Conservation (phyloP, 352 stramenopile species). For the Phytopythium vexans region DNA sequence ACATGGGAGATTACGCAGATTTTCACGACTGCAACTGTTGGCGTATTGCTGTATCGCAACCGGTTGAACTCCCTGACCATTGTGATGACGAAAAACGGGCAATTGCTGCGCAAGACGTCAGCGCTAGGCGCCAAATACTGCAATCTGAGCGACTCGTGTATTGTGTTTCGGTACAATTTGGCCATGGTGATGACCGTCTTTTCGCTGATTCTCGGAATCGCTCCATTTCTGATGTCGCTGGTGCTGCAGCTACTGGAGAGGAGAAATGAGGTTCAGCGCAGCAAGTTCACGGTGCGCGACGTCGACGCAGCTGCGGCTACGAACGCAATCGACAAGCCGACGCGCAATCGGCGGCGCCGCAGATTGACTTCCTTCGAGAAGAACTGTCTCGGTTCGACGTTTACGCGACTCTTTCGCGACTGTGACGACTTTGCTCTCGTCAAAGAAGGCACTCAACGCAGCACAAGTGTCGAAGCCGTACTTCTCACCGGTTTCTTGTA, state of each 20-base stretch:
- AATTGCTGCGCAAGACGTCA: constrained; percentile 27
- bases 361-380: constrained; percentile 21
- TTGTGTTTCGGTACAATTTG: constrained; percentile 19
- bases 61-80: constrained; percentile 11
- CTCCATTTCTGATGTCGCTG: neutral
- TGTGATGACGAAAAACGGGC: constrained; percentile 20
- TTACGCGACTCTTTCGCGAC: constrained; percentile 22
- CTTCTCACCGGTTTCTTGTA: constrained; percentile 27
- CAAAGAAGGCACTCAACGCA: constrained; percentile 9
- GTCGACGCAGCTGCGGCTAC: too few relatives aligned
- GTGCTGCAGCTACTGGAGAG: neutral
- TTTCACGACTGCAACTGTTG: constrained; percentile 9
- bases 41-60: constrained; percentile 5
- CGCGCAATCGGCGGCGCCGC: too few relatives aligned
- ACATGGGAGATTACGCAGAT: constrained; percentile 27
- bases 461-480: constrained; percentile 20
- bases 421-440: constrained; percentile 29
- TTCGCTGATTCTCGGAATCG: neutral
- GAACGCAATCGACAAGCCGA: too few relatives aligned
- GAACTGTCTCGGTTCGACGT: constrained; percentile 19
- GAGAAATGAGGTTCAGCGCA: neutral
- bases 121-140: constrained; percentile 18
- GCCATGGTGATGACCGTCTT: constrained; percentile 9
- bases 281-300: too few relatives aligned
- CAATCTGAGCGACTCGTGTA: constrained; percentile 21